A percentile compares a stretch with the other conserved stretches of the same genome.
These are phyloP conservation scores for Teratosphaeria nubilosa DNA, from an alignment of 2,329 filamentous ascomycete species.

Conservation along the genomic window DNA sequence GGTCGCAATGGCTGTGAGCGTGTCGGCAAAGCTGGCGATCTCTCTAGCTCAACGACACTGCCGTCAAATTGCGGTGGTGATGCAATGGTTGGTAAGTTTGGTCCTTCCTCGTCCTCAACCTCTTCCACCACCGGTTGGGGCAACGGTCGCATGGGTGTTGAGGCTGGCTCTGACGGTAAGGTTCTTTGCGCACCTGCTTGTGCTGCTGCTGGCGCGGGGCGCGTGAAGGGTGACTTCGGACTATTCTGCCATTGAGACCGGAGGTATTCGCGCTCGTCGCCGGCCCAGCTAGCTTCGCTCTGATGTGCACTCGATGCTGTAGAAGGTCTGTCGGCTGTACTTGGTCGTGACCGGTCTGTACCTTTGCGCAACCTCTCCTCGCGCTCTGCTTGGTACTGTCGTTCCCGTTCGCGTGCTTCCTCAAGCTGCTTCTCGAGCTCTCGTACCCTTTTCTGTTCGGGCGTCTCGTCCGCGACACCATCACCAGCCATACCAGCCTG, in stretches of 20 bases:
- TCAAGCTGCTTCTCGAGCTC: constrained; percentile 69
- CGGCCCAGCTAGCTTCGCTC: constrained; percentile 55
- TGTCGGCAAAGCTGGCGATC: background rate
- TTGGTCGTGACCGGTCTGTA: constrained; percentile 22
- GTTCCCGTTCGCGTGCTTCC: constrained; percentile 56
- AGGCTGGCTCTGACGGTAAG: constrained; percentile 10
- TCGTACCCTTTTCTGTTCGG: constrained; percentile 59
- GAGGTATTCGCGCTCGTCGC: constrained; percentile 55
- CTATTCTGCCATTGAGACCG: constrained; percentile 45
- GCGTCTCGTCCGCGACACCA: constrained; percentile 30
- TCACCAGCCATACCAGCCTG: constrained; percentile 31
- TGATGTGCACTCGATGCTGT: constrained; percentile 29
- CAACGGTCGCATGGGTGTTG: constrained; percentile 40
- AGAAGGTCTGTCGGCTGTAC: constrained; percentile 10
- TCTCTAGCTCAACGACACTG: background rate
- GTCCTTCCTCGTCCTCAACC: constrained; percentile 1
- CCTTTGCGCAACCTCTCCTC: constrained; percentile 38
- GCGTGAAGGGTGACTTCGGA: background rate
- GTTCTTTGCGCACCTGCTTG: constrained; percentile 19
- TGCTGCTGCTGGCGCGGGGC: constrained; percentile 4
- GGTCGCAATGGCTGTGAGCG: constrained; percentile 6
- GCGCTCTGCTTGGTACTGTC: constrained; percentile 52
- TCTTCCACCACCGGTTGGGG: constrained; percentile 20
- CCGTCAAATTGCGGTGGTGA: background rate
- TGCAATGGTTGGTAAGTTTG: background rate